phyloP scores from a whole-genome alignment of 768 basidiomycete species.

The Tulasnella sp. region DNA sequence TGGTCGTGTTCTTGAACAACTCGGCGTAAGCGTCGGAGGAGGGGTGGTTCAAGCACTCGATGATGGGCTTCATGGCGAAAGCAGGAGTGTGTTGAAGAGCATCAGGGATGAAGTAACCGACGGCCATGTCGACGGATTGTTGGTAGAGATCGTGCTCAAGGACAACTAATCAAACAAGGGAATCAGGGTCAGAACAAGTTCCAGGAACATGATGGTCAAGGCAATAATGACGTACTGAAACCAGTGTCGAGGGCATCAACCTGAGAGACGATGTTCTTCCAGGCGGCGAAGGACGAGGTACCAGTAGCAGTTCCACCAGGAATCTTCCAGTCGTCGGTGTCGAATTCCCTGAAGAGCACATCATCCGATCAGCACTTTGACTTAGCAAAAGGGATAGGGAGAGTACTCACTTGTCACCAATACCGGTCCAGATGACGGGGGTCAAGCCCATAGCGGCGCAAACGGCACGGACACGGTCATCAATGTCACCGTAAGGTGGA shows the following conservation, averaged over 20 bases:
- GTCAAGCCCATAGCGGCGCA: slow-evolving; percentile 84
- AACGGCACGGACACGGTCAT: slow-evolving; percentile 91
- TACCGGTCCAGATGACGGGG: slow-evolving; percentile 75
- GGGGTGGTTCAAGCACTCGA: slow-evolving; percentile 30
- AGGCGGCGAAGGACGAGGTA: slow-evolving; percentile 59
- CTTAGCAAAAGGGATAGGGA: neutral
- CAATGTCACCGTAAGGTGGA: slow-evolving; percentile 80
- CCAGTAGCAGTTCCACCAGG: slow-evolving; percentile 68
- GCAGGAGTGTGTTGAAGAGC: slow-evolving; percentile 27
- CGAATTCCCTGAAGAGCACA: slow-evolving; percentile 46
- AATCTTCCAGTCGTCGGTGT: slow-evolving; percentile 87
- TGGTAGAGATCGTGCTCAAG: slow-evolving; percentile 80
- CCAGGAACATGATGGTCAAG: neutral
- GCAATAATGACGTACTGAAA: slow-evolving; percentile 45
- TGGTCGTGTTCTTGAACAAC: slow-evolving; percentile 34
- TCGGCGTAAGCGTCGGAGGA: slow-evolving; percentile 42
- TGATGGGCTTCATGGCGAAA: slow-evolving; percentile 29
- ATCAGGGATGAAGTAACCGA: slow-evolving; percentile 44
- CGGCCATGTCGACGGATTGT: slow-evolving; percentile 46
- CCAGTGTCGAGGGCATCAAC: slow-evolving; percentile 51
- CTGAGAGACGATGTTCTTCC: slow-evolving; percentile 68
- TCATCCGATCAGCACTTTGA: slow-evolving; percentile 11
- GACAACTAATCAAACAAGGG: slow-evolving; percentile 46
- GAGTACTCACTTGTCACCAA: neutral
- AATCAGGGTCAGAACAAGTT: neutral